These are phyloP conservation scores for Hypomontagnella submonticulosa DNA, from an alignment of 495 filamentous ascomycete genomes.

Conservation along the genomic window DNA sequence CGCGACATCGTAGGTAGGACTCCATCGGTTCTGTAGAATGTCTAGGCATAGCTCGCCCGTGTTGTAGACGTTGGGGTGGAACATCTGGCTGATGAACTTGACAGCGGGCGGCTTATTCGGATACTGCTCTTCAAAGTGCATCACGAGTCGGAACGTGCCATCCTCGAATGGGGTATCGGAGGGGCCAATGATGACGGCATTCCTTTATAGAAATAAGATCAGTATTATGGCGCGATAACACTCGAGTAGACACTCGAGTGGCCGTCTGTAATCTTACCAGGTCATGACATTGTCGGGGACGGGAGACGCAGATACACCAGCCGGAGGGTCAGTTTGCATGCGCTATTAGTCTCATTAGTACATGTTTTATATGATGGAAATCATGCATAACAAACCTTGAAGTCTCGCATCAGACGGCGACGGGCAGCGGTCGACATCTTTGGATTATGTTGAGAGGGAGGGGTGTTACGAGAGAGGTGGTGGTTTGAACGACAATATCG, in stretches of 20 bases:
- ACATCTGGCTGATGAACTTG: conserved; percentile 99
- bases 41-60: conserved; percentile 97
- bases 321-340: conserved; percentile 99
- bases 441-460: conserved; percentile 8
- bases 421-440: conserved; percentile 93
- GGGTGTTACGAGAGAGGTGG: conserved; percentile 1
- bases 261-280: conserved; percentile 69
- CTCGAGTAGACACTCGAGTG: background rate
- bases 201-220: conserved; percentile 67
- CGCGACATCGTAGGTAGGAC: conserved; percentile 97
- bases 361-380: background rate
- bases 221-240: conserved; percentile 13
- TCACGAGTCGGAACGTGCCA: conserved; percentile 95
- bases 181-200: conserved; percentile 97
- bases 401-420: conserved; percentile 96
- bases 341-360: conserved; percentile 66
- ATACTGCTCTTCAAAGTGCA: conserved; percentile 99
- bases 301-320: conserved; percentile 95
- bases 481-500: conserved; percentile 1
- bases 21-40: conserved; percentile 98
- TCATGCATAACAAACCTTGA: conserved; percentile 77
- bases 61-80: conserved; percentile 97
- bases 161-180: conserved; percentile 99
- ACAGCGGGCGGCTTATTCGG: conserved; percentile 97
- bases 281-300: conserved; percentile 99